Conservation (phyloP, 495 filamentous ascomycete species). For the Xylaria acuta region DNA sequence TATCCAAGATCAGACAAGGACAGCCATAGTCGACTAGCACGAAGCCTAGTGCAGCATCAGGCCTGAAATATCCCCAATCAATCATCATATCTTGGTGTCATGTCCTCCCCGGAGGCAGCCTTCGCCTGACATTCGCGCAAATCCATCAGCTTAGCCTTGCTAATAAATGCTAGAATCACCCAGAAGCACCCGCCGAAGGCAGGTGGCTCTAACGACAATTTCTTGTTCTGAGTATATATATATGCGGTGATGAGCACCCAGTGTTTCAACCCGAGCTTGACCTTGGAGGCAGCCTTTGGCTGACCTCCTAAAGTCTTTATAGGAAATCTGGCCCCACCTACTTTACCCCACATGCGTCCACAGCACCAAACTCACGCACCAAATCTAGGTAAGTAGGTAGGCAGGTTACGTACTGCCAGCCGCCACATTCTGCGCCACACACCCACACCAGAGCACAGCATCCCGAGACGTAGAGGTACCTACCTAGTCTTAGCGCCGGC, state of each 20-base stretch:
- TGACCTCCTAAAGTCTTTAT: conserved; percentile 8
- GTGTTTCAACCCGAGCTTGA: no score
- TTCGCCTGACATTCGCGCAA: background rate
- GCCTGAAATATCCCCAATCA: background rate
- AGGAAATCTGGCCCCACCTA: background rate
- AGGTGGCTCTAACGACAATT: background rate
- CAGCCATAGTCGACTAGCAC: background rate
- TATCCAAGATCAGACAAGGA: conserved; percentile 1
- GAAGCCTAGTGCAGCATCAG: conserved; percentile 5
- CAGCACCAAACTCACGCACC: background rate
- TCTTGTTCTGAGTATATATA: background rate
- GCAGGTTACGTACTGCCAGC: background rate
- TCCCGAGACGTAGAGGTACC: no score
- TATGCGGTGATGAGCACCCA: no score
- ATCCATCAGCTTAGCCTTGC: background rate
- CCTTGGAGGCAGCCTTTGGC: conserved; percentile 8
- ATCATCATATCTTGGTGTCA: conserved; percentile 11
- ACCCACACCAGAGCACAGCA: no score
- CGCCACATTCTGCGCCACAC: no score
- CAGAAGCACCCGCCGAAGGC: background rate
- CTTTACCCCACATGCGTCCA: background rate
- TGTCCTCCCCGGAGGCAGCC: background rate
- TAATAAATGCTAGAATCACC: background rate
- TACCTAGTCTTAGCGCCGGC: no score
- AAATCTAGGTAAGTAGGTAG: no score